These are phyloP conservation scores for Lactifluus subvellereus DNA, from an alignment of 768 basidiomycete genomes.

Conservation along the genomic window DNA sequence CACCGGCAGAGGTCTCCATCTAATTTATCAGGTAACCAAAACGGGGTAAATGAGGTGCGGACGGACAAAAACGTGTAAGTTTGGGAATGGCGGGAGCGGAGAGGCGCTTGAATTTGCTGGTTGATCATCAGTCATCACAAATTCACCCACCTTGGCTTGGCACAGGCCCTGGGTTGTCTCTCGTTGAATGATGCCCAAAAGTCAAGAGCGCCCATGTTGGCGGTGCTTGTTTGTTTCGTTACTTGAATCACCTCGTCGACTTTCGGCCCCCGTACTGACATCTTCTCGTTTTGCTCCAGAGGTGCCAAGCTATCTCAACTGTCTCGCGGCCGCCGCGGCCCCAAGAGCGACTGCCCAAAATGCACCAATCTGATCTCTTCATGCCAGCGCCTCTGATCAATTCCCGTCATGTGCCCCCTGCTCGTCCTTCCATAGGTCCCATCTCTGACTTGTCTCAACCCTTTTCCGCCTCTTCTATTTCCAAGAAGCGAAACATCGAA, in stretches of 20 bases:
- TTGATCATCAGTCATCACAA: slow-evolving; percentile 11
- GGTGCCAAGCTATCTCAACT: not conserved
- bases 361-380: slow-evolving; percentile 13
- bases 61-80: no score
- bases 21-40: not conserved
- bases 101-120: not conserved
- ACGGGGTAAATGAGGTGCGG: no score
- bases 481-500: slow-evolving; percentile 34
- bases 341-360: not conserved
- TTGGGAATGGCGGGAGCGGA: not conserved
- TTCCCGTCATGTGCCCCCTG: slow-evolving; percentile 5
- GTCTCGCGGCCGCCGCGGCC: slow-evolving; percentile 16
- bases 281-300: slow-evolving; percentile 5
- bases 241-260: not conserved
- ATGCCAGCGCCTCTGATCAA: slow-evolving; percentile 2
- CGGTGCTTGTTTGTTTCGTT: slow-evolving; percentile 12
- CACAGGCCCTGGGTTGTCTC: not conserved
- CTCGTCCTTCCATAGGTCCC: not conserved
- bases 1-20: not conserved
- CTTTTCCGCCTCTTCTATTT: slow-evolving; percentile 18
- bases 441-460: slow-evolving; percentile 11
- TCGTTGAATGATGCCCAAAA: slow-evolving; percentile 6
- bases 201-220: slow-evolving; percentile 1
- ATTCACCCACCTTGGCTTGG: not conserved
- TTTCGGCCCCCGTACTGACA: slow-evolving; percentile 16